Percentiles rank a stretch among this genome's conserved stretches.
phyloP scores from a whole-genome alignment of 768 basidiomycete genomes.

The Suillus fuscotomentosus region DNA sequence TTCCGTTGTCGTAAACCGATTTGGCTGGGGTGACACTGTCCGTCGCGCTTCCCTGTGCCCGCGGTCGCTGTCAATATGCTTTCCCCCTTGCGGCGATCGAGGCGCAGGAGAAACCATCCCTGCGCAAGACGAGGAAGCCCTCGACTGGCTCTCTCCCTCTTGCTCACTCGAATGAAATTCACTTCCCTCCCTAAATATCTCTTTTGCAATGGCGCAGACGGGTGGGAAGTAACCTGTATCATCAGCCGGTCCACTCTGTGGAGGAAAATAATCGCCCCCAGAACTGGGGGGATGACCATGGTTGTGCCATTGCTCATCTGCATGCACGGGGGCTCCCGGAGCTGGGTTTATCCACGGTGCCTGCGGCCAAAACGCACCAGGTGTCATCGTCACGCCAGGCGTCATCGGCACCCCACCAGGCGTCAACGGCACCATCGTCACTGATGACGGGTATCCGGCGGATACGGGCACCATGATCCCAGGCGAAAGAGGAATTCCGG shows the following conservation, averaged over 20 bases:
- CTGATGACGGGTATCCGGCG: conserved; percentile 21
- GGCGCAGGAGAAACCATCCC: not conserved
- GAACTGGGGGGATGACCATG: conserved; percentile 3
- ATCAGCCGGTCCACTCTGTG: conserved; percentile 24
- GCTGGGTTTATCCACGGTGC: conserved; percentile 56
- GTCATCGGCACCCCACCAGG: conserved; percentile 28
- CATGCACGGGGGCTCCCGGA: conserved; percentile 57
- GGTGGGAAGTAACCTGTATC: conserved; percentile 43
- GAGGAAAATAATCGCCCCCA: conserved; percentile 40
- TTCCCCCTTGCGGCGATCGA: not conserved
- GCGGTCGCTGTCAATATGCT: not conserved
- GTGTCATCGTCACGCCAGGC: conserved; percentile 70
- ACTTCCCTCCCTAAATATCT: conserved; percentile 33
- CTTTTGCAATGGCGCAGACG: conserved; percentile 33
- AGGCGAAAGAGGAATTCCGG: conserved; percentile 30
- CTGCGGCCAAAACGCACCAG: conserved; percentile 71
- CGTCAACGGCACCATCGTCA: conserved; percentile 22
- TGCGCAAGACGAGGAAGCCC: not conserved
- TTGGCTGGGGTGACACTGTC: not conserved
- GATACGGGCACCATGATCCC: conserved; percentile 28
- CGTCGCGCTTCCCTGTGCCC: not conserved
- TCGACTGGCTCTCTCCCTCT: not conserved
- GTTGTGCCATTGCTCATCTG: conserved; percentile 14
- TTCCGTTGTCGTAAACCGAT: not conserved
- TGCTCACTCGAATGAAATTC: conserved; percentile 5